Conservation (phyloP, 202 grass and related monocot species). For the Schoenoplectus tabernaemontani region DNA sequence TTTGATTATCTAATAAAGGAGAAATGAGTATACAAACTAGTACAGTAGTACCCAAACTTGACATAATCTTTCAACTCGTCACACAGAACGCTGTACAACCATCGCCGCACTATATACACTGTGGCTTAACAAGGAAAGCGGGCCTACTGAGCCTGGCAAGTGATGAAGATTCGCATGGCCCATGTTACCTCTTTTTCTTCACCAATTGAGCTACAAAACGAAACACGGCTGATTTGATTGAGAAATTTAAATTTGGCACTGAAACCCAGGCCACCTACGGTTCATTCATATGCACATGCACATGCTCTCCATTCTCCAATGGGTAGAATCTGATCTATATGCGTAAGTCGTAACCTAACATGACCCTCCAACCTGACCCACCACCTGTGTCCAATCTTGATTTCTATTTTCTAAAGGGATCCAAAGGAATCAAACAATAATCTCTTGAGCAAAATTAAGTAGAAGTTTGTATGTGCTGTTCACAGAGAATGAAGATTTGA, state of each 20-base stretch:
- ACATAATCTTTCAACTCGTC: neutral
- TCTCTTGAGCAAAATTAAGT: neutral
- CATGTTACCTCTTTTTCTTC: neutral
- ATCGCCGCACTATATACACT: neutral
- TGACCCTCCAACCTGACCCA: neutral
- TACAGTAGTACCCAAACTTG: too few relatives aligned
- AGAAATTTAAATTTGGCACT: conserved; percentile 5
- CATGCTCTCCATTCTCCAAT: neutral
- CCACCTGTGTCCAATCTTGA: neutral
- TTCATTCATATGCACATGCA: neutral
- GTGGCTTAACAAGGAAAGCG: neutral
- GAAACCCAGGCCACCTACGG: neutral
- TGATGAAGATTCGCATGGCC: neutral
- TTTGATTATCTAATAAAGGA: too few relatives aligned
- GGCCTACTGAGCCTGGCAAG: neutral
- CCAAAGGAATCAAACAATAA: neutral
- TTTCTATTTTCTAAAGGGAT: neutral
- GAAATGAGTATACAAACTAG: too few relatives aligned
- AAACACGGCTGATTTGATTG: conserved; percentile 1
- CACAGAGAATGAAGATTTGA: neutral
- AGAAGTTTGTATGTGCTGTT: neutral
- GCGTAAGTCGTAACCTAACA: too few relatives aligned
- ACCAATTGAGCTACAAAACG: neutral
- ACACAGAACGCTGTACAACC: neutral
- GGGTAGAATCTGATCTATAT: neutral